These are phyloP conservation scores for Leptodermis oblonga DNA, from an alignment of 257 asterid species.

Conservation along the genomic window DNA sequence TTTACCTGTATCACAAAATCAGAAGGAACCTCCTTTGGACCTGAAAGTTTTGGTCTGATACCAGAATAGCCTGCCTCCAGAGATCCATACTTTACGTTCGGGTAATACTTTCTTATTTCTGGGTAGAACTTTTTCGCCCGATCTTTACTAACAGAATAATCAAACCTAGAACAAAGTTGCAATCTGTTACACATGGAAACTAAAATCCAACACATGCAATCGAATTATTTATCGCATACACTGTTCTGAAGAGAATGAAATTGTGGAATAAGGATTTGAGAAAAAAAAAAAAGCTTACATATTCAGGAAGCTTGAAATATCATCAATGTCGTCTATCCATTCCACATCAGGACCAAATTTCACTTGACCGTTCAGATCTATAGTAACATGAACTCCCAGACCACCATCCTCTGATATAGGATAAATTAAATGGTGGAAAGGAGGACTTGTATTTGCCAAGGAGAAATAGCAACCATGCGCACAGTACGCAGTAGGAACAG, in stretches of 20 bases:
- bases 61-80: slow-evolving; percentile 86
- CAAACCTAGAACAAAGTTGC: slow-evolving; percentile 44
- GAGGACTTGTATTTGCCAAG: slow-evolving; percentile 44
- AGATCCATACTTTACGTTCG: slow-evolving; percentile 56
- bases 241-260: background rate
- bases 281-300: slow-evolving; percentile 60
- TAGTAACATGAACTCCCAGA: slow-evolving; percentile 87
- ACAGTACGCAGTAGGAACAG: slow-evolving; percentile 47
- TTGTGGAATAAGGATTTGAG: slow-evolving; percentile 9
- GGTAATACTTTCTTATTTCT: slow-evolving; percentile 73
- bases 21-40: slow-evolving; percentile 43
- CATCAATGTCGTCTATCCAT: slow-evolving; percentile 74
- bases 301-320: slow-evolving; percentile 64
- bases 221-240: background rate
- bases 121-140: slow-evolving; percentile 64
- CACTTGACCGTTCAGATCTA: slow-evolving; percentile 79
- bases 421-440: slow-evolving; percentile 70
- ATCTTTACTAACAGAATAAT: slow-evolving; percentile 61
- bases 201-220: background rate
- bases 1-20: slow-evolving; percentile 80
- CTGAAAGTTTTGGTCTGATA: slow-evolving; percentile 72
- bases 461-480: slow-evolving; percentile 94
- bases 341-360: slow-evolving; percentile 93
- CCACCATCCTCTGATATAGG: slow-evolving; percentile 97
- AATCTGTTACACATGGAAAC: background rate